phyloP scores from a whole-genome alignment of 2,329 filamentous ascomycete genomes.

The Pestalotiopsis sp. region DNA sequence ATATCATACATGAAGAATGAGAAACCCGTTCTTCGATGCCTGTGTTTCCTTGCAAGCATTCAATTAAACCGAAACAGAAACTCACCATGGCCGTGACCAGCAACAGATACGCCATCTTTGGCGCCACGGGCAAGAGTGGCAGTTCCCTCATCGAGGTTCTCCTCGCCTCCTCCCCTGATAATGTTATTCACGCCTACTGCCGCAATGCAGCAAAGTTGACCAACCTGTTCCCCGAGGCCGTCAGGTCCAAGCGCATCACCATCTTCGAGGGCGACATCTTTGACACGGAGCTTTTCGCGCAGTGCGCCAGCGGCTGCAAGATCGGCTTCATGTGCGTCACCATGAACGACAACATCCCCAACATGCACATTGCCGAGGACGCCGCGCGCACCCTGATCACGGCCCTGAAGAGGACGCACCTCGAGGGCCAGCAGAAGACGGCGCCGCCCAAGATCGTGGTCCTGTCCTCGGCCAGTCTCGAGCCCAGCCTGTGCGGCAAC shows the following conservation, averaged over 20 bases:
- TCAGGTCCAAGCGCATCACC: conserved; percentile 30
- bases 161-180: conserved; percentile 27
- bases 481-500: conserved; percentile 36
- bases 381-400: conserved; percentile 36
- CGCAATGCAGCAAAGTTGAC: conserved; percentile 41
- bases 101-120: conserved; percentile 37
- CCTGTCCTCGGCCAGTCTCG: conserved; percentile 44
- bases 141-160: conserved; percentile 40
- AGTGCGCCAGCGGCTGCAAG: conserved; percentile 34
- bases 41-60: background rate
- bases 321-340: conserved; percentile 41
- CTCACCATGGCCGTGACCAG: conserved; percentile 18
- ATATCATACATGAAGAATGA: background rate
- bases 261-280: conserved; percentile 43
- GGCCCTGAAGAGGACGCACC: conserved; percentile 26
- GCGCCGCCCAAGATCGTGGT: conserved; percentile 42
- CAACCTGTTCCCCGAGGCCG: conserved; percentile 31
- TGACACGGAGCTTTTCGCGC: conserved; percentile 37
- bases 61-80: background rate
- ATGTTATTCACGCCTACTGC: conserved; percentile 43
- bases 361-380: conserved; percentile 38
- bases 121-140: conserved; percentile 45
- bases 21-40: background rate
- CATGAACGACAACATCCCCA: conserved; percentile 45
- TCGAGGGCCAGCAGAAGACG: background rate